Conservation (phyloP, 768 basidiomycete genomes). For the Cystobasidium tubakii region DNA sequence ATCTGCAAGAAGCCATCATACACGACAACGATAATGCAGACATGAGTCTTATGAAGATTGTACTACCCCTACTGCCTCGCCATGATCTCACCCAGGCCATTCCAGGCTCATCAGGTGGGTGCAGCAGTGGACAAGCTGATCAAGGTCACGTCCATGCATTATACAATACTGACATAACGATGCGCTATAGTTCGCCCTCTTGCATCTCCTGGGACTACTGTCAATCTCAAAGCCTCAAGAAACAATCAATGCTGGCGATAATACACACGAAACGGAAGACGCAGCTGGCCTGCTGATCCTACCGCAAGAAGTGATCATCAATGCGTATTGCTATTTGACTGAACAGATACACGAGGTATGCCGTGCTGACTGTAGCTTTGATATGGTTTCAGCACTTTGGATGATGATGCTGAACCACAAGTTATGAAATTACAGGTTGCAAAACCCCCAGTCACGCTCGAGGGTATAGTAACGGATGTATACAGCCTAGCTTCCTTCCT, state of each 20-base stretch:
- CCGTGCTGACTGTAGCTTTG: background rate
- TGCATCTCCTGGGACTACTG: slow-evolving; percentile 25
- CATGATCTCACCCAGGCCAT: slow-evolving; percentile 19
- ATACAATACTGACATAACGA: background rate
- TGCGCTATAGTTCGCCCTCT: slow-evolving; percentile 13
- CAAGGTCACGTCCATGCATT: background rate
- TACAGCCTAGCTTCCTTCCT: background rate
- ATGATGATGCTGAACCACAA: no score
- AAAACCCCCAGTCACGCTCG: background rate
- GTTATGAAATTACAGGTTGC: slow-evolving; percentile 7
- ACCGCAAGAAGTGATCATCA: slow-evolving; percentile 27
- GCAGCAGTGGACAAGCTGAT: background rate
- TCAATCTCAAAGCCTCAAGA: slow-evolving; percentile 12
- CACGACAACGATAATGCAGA: background rate
- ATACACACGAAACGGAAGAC: background rate
- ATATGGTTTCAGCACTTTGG: no score
- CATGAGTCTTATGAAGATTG: no score
- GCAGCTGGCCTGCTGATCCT: slow-evolving; percentile 11
- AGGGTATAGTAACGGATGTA: slow-evolving; percentile 3
- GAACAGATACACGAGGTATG: slow-evolving; percentile 37
- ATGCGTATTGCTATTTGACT: slow-evolving; percentile 33
- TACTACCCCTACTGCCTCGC: background rate
- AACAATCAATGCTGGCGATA: background rate
- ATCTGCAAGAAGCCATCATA: no score
- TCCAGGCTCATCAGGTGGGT: slow-evolving; percentile 15